Evolutionary conservation across 1,284 basidiomycete species (phyloP), one percentile per base, ranked within the genome.

Genomic region (Coriolopsis trogii): DNA sequence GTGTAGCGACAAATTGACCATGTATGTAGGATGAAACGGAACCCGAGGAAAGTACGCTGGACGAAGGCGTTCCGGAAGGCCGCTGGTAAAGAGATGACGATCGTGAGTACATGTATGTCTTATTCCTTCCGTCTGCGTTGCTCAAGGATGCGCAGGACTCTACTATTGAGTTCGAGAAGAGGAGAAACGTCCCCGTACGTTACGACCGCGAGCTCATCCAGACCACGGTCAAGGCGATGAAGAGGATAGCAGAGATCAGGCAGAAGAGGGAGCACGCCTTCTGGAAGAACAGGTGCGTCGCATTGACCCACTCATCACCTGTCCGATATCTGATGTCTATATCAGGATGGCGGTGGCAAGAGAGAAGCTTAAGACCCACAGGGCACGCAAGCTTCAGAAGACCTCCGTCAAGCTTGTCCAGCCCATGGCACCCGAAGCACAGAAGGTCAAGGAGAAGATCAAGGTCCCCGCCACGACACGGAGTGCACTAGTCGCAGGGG

Each of bases 61-160:
- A 99, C 97, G 48, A 99, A 99, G 75, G 97, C 97, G 15, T 99
- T 99, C 84, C 85, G 97, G 63, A 98, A 96, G 72, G 94, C 97
- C 21, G 93, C 95, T 53, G 97, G 97, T 59, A 99, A 99, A 78
- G 97, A 99, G 77, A 99, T 99, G 97, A 96, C 93, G 12, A 91
- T 99, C 66, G 94, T 95, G 67, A 71, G 91, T 46, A 10, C 29
- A 28, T 33, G 40, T 40, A 36, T 16, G 39, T 31, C 36, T 48
- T 29, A 25, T 47, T 18, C n/a, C 6, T 29, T 33, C 33, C 33
- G 10, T 30, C 45, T 20, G 30, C 31, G 23, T 16, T 30, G 38
- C 6, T 12, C 43, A 46, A 25, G 3, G 3, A 4, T 2, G 4
- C 4, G 26, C 58, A 96, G 94, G 97, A 99, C 75, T 92, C 95